Base-by-base conservation (phyloP, 495 filamentous ascomycete species). In the Neurospora intermedia region DNA sequence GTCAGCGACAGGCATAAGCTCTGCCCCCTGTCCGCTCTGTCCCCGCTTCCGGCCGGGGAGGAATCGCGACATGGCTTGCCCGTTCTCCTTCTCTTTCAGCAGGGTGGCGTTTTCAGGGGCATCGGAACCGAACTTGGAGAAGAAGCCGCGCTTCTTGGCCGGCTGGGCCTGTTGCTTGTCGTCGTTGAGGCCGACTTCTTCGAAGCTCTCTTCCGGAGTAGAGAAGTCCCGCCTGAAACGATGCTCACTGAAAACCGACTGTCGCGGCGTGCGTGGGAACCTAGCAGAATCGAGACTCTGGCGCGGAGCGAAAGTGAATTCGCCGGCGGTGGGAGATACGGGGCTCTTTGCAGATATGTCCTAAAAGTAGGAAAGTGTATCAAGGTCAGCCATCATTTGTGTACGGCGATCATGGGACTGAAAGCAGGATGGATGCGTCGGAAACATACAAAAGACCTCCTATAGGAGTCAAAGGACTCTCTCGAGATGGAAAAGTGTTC, bases 391-490 rank as follows among this genome's bases (percentile, higher is more conserved):
- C 72, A 46, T 31, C 27, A 31, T 31, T 31, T n/a, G 54, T 62
- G 13, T 66, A 31, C 54, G 15, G 54, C 54, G 23, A 15, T 31
- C 15, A 66, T 5, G 1, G 62, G 4, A 13, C 35, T n/a, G 35
- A 9, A 46, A 43, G 46, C 48, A 43, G 70, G 71, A 70, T 42
- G 71, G 70, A 35, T 69, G 69, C 59, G 9, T 31, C 27, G 43
- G 73, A 31, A 41, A 85, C 91, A 72, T 87, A 97, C 94, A 84
- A 99, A 99, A 73, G 96, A 98, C 74, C 96, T 90, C 70, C 96
- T 88, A 80, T 99, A 99, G 39, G 95, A 97, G 80, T 99, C 96
- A 81, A 98, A 99, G 10, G 94, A 97, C 83, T 99, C 96, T 76
- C 96, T 90, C 41, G 96, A 97, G 82, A 99, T 99, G 70, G 91